phyloP scores from a whole-genome alignment of 805 yeast genomes.

The Soucietia sequanensis region DNA sequence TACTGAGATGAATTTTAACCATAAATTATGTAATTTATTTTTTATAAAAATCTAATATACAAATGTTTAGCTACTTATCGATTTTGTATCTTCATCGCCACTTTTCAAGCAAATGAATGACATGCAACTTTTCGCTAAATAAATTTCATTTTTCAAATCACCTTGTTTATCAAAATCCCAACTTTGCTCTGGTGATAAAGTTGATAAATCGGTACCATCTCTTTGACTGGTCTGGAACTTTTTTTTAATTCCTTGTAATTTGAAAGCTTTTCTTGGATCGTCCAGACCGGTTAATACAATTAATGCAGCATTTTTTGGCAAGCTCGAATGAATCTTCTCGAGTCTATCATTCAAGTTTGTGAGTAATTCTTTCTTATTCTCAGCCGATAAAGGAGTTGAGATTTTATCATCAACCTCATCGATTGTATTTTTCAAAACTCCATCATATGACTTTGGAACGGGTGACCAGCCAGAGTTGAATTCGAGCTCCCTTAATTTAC shows the following conservation, averaged over 20 bases:
- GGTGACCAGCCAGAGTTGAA: constrained; percentile 29
- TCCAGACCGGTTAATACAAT: constrained; percentile 65
- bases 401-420: constrained; percentile 7
- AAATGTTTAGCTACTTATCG: constrained; percentile 2
- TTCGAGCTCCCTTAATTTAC: constrained; percentile 61
- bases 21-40: too few relatives aligned
- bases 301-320: constrained; percentile 61
- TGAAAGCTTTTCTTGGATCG: constrained; percentile 49
- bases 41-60: too few relatives aligned
- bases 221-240: constrained; percentile 44
- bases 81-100: constrained; percentile 1
- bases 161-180: constrained; percentile 55
- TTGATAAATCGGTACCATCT: constrained; percentile 39
- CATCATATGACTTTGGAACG: constrained; percentile 19
- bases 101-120: constrained; percentile 51
- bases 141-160: constrained; percentile 46
- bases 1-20: too few relatives aligned
- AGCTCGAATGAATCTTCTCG: constrained; percentile 42
- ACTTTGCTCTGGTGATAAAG: constrained; percentile 32
- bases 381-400: neutral
- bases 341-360: constrained; percentile 45
- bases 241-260: constrained; percentile 44
- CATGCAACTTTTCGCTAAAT: constrained; percentile 58
- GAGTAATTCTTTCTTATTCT: constrained; percentile 13
- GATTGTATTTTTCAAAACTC: constrained; percentile 7